A percentile compares a stretch with the other conserved stretches of the same genome.
phyloP scores from a whole-genome alignment of 805 yeast genomes.

The Barnettozyma botsteinii region DNA sequence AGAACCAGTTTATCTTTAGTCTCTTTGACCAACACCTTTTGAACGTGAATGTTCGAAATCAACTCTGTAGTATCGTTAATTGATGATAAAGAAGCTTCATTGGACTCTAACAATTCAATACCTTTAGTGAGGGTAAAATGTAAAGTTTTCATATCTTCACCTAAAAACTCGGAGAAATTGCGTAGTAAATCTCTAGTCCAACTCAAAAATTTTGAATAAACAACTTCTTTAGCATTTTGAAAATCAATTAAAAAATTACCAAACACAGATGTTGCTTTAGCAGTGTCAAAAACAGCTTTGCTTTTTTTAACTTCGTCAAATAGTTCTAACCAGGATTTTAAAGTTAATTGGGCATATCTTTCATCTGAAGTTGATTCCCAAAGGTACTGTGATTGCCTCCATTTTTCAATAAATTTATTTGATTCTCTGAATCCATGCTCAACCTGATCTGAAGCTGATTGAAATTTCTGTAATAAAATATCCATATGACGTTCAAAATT shows the following conservation, averaged over 20 bases:
- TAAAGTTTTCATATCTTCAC: constrained; percentile 26
- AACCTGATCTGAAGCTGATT: constrained; percentile 24
- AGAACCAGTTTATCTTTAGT: constrained; percentile 7
- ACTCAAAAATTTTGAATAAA: constrained; percentile 47
- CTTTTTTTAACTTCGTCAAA: constrained; percentile 39
- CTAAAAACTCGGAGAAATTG: constrained; percentile 36
- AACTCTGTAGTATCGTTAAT: constrained; percentile 33
- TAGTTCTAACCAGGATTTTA: constrained; percentile 43
- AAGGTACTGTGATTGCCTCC: constrained; percentile 52
- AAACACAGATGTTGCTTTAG: constrained; percentile 33
- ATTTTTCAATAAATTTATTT: constrained; percentile 35
- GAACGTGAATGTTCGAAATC: constrained; percentile 33
- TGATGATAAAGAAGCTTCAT: constrained; percentile 32
- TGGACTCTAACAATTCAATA: constrained; percentile 33
- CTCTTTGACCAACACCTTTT: constrained; percentile 12
- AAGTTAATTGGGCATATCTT: constrained; percentile 31
- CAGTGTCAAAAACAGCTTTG: constrained; percentile 45
- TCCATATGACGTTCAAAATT: constrained; percentile 9
- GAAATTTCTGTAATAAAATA: constrained; percentile 15
- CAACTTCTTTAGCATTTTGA: constrained; percentile 47
- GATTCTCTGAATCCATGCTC: constrained; percentile 31
- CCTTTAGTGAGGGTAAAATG: constrained; percentile 29
- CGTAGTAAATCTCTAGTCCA: constrained; percentile 48
- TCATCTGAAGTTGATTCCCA: constrained; percentile 50
- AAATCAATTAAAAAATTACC: constrained; percentile 43